phyloP scores from a whole-genome alignment of 2,329 filamentous ascomycete genomes.

The Curvularia eragrostidis region DNA sequence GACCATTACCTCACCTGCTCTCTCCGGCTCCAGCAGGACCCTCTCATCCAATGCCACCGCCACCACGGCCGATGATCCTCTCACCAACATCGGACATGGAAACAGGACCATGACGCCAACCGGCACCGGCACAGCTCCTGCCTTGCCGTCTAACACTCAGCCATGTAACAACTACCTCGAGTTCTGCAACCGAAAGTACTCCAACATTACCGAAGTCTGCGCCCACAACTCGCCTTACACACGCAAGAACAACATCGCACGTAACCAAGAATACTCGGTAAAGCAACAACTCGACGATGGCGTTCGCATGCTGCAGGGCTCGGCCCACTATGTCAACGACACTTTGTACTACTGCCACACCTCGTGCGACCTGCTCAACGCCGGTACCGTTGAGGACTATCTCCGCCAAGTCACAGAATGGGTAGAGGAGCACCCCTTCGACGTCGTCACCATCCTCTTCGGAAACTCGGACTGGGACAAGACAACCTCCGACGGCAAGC shows the following conservation, averaged over 20 bases:
- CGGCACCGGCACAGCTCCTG: slow-evolving; percentile 33
- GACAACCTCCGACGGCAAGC: slow-evolving; percentile 36
- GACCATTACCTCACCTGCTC: slow-evolving; percentile 21
- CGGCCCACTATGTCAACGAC: slow-evolving; percentile 64
- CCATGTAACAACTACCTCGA: slow-evolving; percentile 53
- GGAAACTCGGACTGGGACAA: slow-evolving; percentile 70
- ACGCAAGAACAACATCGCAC: slow-evolving; percentile 42
- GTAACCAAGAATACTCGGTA: slow-evolving; percentile 49
- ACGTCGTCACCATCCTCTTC: slow-evolving; percentile 87
- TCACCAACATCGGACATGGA: slow-evolving; percentile 37
- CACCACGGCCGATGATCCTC: slow-evolving; percentile 25
- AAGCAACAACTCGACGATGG: slow-evolving; percentile 51
- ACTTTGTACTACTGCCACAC: slow-evolving; percentile 85
- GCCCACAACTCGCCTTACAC: slow-evolving; percentile 52
- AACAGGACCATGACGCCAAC: slow-evolving; percentile 37
- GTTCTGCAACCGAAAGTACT: slow-evolving; percentile 50
- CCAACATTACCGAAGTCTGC: slow-evolving; percentile 52
- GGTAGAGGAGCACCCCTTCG: slow-evolving; percentile 80
- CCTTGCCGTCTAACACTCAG: slow-evolving; percentile 49
- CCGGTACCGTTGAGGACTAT: slow-evolving; percentile 78
- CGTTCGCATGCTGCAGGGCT: slow-evolving; percentile 62
- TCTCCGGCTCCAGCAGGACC: slow-evolving; percentile 23
- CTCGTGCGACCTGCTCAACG: slow-evolving; percentile 82
- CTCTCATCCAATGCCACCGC: slow-evolving; percentile 29
- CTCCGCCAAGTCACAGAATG: slow-evolving; percentile 73